Evolutionary conservation across 805 yeast species (phyloP).

Genomic region (Pichia cabralensis): DNA sequence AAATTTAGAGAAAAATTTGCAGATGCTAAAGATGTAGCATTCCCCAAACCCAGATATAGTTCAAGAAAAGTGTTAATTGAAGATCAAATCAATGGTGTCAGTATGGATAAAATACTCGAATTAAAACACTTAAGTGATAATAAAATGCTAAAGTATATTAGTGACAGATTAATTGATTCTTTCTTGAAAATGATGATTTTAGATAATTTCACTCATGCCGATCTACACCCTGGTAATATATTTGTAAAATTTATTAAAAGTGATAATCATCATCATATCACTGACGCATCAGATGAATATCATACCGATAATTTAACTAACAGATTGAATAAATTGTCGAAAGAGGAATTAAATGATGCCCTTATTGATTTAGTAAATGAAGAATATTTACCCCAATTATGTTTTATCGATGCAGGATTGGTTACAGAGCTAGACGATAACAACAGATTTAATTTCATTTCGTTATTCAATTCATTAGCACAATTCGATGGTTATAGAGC

Average conservation of each 20-base stretch:
- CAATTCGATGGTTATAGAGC: conserved; percentile 91
- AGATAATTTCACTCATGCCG: conserved; percentile 94
- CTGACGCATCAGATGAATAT: conserved; percentile 30
- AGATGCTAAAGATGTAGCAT: conserved; percentile 49
- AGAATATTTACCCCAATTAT: conserved; percentile 75
- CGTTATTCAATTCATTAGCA: conserved; percentile 77
- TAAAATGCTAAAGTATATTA: conserved; percentile 52
- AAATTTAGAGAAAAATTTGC: conserved; percentile 64
- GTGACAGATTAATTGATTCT: conserved; percentile 81
- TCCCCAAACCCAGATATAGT: conserved; percentile 70
- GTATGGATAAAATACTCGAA: conserved; percentile 62
- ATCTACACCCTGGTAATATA: conserved; percentile 94
- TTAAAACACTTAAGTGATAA: conserved; percentile 33
- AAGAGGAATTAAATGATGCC: conserved; percentile 29
- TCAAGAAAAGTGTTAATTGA: conserved; percentile 73
- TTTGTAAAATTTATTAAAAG: conserved; percentile 40
- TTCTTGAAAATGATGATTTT: conserved; percentile 86
- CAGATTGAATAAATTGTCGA: conserved; percentile 28
- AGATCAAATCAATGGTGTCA: conserved; percentile 73
- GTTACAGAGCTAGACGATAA: conserved; percentile 76
- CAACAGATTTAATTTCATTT: conserved; percentile 80
- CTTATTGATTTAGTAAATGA: conserved; percentile 34
- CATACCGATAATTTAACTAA: conserved; percentile 38
- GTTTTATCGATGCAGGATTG: conserved; percentile 88
- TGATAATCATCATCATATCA: conserved; percentile 14